Base-by-base conservation (phyloP, 2,329 filamentous ascomycete species). In the Bipolaris bicolor region DNA sequence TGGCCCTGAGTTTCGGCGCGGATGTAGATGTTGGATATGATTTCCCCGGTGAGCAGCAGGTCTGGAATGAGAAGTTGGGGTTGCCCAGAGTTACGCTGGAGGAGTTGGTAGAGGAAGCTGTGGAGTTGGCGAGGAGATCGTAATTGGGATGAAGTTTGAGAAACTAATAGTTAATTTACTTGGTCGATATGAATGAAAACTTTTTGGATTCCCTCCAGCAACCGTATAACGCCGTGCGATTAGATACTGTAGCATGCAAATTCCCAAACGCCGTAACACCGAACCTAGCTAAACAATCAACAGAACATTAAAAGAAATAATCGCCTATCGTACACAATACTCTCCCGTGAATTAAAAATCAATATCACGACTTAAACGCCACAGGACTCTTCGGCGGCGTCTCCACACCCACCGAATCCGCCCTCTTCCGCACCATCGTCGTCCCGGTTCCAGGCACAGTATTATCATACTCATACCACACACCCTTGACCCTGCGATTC, bases 381-480 rank as follows among this genome's bases (percentile, higher is more conserved):
- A 61, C 48, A 6, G 68, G 62, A 48, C 57, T 70, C 49, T 72
- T 72, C 1, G 65, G 59, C 22, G 66, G 66, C 37, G 67, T 69
- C 18, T 68, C 64, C 31, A 64, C 44, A 29, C 64, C 66, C 16
- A 63, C 48, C 36, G 64, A 64, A 3, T 54, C 55, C 0, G 66
- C 62, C n/a, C 59, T 58, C 49, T 59, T 63, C 41, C 60, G 50
- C 24, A 62, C 61, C 5, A 62, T 63, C 5, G 49, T 44, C 11
- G 52, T 47, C 11, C 37, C 53, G 7, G 60, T 47, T 11, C 46
- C 57, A 3, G 60, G 24, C 7, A 51, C 44, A n/a, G 46, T 60
- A 56, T 75, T 72, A 40, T 75, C 73, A 40, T 76, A 76, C 52
- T 76, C 73, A 47, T 76, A 76, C 73, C 73, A 76, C 3, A 76